Evolutionary conservation across 169 alveolate species (phyloP), one percentile per base, ranked within the genome.

Genomic region (Perkinsus marinus): DNA sequence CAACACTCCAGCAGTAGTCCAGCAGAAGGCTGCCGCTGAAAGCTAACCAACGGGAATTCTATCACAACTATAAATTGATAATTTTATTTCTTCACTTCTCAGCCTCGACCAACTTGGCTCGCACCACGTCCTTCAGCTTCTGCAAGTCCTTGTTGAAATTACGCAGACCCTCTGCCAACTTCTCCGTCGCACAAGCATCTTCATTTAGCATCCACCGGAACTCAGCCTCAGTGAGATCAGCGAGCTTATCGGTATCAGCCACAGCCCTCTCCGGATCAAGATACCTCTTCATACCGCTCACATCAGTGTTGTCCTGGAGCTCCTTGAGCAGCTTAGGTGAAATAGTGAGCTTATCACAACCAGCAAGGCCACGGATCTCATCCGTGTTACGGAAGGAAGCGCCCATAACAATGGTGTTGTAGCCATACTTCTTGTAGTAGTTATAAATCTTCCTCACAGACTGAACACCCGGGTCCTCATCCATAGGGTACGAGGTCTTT

Each of bases 271-370:
- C 34, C 3, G 79, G 36, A 16, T 57, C 22, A 2, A 57, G 34
- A 16, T 26, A 57, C 79, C 5, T 57, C 79, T 57, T 57, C 79
- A 57, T 57, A 30, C 79, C 79, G 79, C 37, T 26, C 3, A 6
- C 38, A 19, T 38, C 90, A 37, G 39, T 7, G 39, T 34, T n/a
- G 39, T 38, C 47, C 22, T 39, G 39, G 90, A 96, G 92, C 91
- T 96, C 97, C 91, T 93, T 94, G 5, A 96, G 92, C 39, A 96
- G 94, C 79, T 94, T 92, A 39, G 97, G 97, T 9, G 97, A 79
- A 68, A 96, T 95, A 39, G 98, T 96, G 91, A 96, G 94, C 92
- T 95, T 94, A 93, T 96, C 98, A 93, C 97, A 96, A 39, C 98
- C 98, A 57, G 96, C 96, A 26, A 96, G 92, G 43, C 93, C 94